Percentiles rank a stretch among this genome's conserved stretches.
Conservation (phyloP, 768 basidiomycete species). For the Agaricus subrufescens region DNA sequence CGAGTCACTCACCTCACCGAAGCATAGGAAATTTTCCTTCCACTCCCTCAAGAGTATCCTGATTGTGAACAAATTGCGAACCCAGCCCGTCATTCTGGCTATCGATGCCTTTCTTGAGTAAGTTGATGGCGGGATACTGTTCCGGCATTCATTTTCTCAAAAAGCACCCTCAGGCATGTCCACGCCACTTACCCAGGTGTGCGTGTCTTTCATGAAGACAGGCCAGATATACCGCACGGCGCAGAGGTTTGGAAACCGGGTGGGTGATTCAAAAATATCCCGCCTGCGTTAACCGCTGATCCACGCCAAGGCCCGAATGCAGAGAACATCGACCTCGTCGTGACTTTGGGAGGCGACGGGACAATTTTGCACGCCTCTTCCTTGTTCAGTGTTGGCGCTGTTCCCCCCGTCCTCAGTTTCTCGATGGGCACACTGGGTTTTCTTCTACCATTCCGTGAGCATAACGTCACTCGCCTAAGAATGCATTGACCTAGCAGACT, state of each 20-base stretch:
- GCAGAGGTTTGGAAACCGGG: slow-evolving; percentile 66
- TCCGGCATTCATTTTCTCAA: neutral
- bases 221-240: slow-evolving; percentile 58
- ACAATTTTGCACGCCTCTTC: slow-evolving; percentile 93
- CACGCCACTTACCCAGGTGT: slow-evolving; percentile 53
- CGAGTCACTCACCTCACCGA: slow-evolving; percentile 3
- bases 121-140: slow-evolving; percentile 18
- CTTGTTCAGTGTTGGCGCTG: slow-evolving; percentile 83
- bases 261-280: slow-evolving; percentile 19
- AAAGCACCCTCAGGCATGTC: slow-evolving; percentile 42
- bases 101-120: slow-evolving; percentile 72
- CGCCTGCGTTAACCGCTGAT: neutral
- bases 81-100: slow-evolving; percentile 70
- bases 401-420: slow-evolving; percentile 89
- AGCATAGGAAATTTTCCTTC: slow-evolving; percentile 10
- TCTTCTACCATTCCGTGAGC: slow-evolving; percentile 88
- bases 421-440: slow-evolving; percentile 94
- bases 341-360: slow-evolving; percentile 92
- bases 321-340: slow-evolving; percentile 75
- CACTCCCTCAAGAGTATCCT: slow-evolving; percentile 58
- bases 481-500: neutral
- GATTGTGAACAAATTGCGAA: slow-evolving; percentile 78
- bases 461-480: neutral
- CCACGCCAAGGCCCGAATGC: slow-evolving; percentile 36
- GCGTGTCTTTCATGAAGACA: slow-evolving; percentile 62